phyloP scores from a whole-genome alignment of 2,329 filamentous ascomycete genomes.

The Fusarium chlamydosporum region DNA sequence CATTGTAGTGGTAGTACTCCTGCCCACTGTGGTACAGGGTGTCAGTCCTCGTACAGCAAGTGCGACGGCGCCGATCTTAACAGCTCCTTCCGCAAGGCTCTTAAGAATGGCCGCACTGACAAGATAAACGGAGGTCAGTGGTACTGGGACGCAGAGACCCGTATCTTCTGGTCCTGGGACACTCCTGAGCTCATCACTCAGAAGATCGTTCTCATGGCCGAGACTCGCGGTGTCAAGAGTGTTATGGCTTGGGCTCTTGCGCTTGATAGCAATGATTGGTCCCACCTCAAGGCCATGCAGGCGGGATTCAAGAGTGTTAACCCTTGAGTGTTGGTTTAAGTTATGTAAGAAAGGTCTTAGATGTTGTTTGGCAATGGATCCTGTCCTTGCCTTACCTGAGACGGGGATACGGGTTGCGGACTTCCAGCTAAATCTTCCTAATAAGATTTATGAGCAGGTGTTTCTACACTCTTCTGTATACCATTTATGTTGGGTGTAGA shows the following conservation, averaged over 20 bases:
- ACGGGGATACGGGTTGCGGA: too few species aligned
- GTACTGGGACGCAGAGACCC: slow-evolving; percentile 63
- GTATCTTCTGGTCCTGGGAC: slow-evolving; percentile 70
- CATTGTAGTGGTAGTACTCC: slow-evolving; percentile 30
- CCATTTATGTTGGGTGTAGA: too few species aligned
- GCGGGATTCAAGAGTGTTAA: slow-evolving; percentile 26
- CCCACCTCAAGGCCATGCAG: slow-evolving; percentile 61
- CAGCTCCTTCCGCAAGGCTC: slow-evolving; percentile 58
- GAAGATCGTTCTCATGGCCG: slow-evolving; percentile 63
- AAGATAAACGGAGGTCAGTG: slow-evolving; percentile 67
- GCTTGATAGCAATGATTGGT: slow-evolving; percentile 62
- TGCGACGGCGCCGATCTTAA: slow-evolving; percentile 44
- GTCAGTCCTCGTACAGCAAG: slow-evolving; percentile 39
- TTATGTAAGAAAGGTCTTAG: background rate
- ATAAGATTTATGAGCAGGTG: too few species aligned
- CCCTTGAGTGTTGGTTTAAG: background rate
- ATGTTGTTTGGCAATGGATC: background rate
- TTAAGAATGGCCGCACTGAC: slow-evolving; percentile 59
- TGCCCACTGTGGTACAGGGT: slow-evolving; percentile 44
- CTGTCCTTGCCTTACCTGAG: too few species aligned
- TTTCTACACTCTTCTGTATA: too few species aligned
- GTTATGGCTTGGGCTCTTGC: slow-evolving; percentile 69
- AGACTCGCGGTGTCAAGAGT: slow-evolving; percentile 61
- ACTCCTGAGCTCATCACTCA: slow-evolving; percentile 61
- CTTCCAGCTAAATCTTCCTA: too few species aligned